Base-by-base conservation (phyloP, 257 asterid genomes). In the Echites panduratus region DNA sequence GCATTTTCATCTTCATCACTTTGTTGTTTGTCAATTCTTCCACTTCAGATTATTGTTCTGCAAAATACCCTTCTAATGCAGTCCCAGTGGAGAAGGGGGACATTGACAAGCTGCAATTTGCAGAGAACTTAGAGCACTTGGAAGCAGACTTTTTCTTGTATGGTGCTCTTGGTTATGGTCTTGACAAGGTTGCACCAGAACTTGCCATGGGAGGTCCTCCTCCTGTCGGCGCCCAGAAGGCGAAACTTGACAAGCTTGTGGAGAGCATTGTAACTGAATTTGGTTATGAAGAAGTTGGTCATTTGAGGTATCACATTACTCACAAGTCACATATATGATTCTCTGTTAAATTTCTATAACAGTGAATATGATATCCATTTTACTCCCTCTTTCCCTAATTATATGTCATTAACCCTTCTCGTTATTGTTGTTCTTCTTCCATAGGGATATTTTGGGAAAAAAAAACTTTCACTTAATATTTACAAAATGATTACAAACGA, bases 201-300 rank as follows among this genome's bases (percentile, higher is more conserved):
- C 67, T 87, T 43, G 76, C 67, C 17, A 61, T 52, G 78, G 86
- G 84, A 0, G 91, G 89, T 14, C 91, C 87, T 10, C 84, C 85
- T 4, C 91, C 89, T 1, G 38, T 66, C n/a, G 89, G 85, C 29
- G 86, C 70, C 7, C 81, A 20, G 48, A 84, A 75, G 38, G 89
- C 86, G 5, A 84, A 83, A 64, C 85, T 84, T 45, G 89, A 84
- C 67, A 11, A 4, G 48, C 19, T 73, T 35, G 76, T 86, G 0
- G 4, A 8, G 0, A 61, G 19, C 3, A 58, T 84, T 8, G 58
- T 81, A 44, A 54, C 11, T 11, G 86, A 87, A 52, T 84, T 87
- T 71, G 87, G 50, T 16, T 63, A 35, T 35, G 68, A 63, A 63
- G 68, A 63, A 63, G 68, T 87, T 56, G 91, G 86, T 50, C 82